Base-by-base conservation (phyloP, 495 filamentous ascomycete species). In the Cairneyella variabilis region DNA sequence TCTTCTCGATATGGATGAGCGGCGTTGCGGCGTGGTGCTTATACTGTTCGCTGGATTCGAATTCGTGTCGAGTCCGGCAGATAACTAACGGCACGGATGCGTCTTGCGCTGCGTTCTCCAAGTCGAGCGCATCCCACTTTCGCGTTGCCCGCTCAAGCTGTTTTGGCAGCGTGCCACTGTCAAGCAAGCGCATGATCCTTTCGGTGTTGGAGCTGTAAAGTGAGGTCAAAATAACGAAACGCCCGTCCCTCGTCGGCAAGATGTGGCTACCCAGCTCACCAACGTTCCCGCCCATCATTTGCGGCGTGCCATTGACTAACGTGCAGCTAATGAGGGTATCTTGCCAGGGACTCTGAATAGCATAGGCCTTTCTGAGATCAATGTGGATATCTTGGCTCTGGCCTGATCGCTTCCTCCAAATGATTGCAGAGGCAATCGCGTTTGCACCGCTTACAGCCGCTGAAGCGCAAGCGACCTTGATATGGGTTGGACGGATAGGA, bases 381-480 rank as follows among this genome's bases (percentile, higher is more conserved):
- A 44, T 22, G 41, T 44, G 41, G 17, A 44, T 44, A 22, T 44
- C 41, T 44, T 44, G 41, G 14, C 41, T 44, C 23, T 44, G 6
- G 21, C 41, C 41, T 44, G 41, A 21, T 22, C 17, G 3, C 17
- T 22, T 44, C 41, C 23, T 44, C 41, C 41, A 44, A 5, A 44
- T 44, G 21, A 44, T 44, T 9, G 41, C 41, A 3, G 41, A 44
- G 17, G 41, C 41, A 44, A 44, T 44, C 5, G 41, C 41, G 21
- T 44, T 44, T 44, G 41, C 41, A 44, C 41, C 41, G 41, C 41
- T 44, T 14, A 44, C 6, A 14, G 8, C 17, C 17, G 41, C 41
- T 21, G 41, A 44, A 44, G 41, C 41, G 17, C 8, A 44, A 44
- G n/a, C 41, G 21, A 44, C 41, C 41, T 44, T 44, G 41, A 44